Base-by-base conservation (phyloP, 2,329 filamentous ascomycete species). In the Talaromyces sp. region DNA sequence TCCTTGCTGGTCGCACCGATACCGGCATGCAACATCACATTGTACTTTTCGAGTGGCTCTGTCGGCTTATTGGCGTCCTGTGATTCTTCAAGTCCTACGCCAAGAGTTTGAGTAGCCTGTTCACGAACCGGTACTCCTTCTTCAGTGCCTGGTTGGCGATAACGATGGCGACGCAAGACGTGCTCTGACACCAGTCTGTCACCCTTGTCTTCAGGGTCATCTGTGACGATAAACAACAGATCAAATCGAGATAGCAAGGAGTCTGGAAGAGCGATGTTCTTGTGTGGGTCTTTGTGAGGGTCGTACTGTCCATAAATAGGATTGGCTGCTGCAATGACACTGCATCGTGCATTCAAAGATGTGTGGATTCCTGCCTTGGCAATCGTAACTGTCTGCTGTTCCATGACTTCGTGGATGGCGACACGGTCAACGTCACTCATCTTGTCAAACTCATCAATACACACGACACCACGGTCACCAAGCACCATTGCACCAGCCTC, bases 381-480 rank as follows among this genome's bases (percentile, higher is more conserved):
- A 71, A 99, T 99, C 15, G 95, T 99, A 63, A 99, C 95, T 0
- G 95, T 99, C 78, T 99, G 95, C 79, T 99, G 95, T 78, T 99
- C 95, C 95, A 99, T 99, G 67, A 99, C 95, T 90, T 99, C 95
- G 85, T 99, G 95, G 69, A 99, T 99, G 54, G 95, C 95, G 4
- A 99, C 95, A 73, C 95, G 88, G 77, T 99, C 95, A 62, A 98
- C 89, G 73, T 99, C 95, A 61, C 92, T 97, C 95, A 99, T 99
- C 77, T 99, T 99, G 81, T 99, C 95, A 68, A 99, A 99, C 72
- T 99, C 95, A 73, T 99, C 95, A 67, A 99, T 99, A 80, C 95
- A 99, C 36, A 99, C 95, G 11, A 99, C 93, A 68, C 95, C 95
- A 65, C 95, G 89, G 75, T 99, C 95, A 65, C 88, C 95, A 71